Percentiles rank a stretch among this genome's conserved stretches.
phyloP scores from a whole-genome alignment of 306 rosid genomes.

The Cucumis hystrix region DNA sequence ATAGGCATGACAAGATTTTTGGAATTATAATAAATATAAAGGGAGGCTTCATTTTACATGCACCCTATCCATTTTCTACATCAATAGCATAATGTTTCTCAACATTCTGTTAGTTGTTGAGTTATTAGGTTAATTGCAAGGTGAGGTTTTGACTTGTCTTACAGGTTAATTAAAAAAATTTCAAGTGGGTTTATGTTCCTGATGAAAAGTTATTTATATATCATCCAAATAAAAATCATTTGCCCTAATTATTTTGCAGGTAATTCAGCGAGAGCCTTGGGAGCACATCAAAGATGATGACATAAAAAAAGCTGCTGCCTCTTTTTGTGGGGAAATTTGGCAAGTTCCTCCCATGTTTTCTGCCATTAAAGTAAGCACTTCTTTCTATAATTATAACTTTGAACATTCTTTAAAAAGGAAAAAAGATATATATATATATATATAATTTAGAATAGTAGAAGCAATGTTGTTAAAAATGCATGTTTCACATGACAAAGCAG shows the following conservation, averaged over 20 bases:
- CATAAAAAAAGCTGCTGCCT: constrained; percentile 50
- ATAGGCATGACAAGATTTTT: background rate
- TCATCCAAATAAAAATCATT: background rate
- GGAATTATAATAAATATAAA: background rate
- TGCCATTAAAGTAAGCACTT: constrained; percentile 76
- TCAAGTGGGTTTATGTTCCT: background rate
- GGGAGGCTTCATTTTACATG: background rate
- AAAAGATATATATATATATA: too few species aligned
- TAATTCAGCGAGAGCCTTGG: constrained; percentile 98
- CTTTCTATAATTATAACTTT: background rate
- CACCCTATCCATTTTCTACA: background rate
- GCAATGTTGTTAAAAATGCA: background rate
- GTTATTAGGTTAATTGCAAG: background rate
- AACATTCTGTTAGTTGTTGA: background rate
- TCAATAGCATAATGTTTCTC: background rate
- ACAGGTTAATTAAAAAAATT: background rate
- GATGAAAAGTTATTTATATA: background rate
- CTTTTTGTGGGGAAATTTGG: constrained; percentile 93
- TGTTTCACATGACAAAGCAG: background rate
- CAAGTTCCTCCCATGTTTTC: constrained; percentile 99
- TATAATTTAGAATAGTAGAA: background rate
- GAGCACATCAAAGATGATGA: constrained; percentile 92
- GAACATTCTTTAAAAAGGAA: too few species aligned
- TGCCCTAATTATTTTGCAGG: constrained; percentile 34
- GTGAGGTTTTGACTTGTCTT: background rate